phyloP scores from a whole-genome alignment of 2,329 filamentous ascomycete species.

The Biscogniauxia mediterranea region DNA sequence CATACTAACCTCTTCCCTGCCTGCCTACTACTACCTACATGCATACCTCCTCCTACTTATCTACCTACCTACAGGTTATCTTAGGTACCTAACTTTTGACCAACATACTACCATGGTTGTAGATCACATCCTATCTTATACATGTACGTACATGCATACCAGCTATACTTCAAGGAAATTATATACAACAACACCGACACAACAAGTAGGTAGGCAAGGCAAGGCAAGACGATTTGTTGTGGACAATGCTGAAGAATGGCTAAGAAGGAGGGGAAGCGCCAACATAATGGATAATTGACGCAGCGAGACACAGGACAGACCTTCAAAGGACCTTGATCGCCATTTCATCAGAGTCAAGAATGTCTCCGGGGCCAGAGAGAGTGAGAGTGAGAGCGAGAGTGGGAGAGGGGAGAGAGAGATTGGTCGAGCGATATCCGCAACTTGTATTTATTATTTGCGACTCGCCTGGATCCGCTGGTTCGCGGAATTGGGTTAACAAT shows the following conservation, averaged over 20 bases:
- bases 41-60: too few species aligned
- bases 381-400: too few species aligned
- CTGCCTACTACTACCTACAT: too few species aligned
- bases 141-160: background rate
- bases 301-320: background rate
- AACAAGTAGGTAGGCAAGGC: background rate
- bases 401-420: background rate
- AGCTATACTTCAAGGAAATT: too few species aligned
- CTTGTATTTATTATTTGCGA: background rate
- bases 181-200: slow-evolving; percentile 5
- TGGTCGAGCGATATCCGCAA: background rate
- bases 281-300: background rate
- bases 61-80: too few species aligned
- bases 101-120: background rate
- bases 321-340: background rate
- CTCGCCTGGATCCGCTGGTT: background rate
- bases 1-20: too few species aligned
- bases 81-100: background rate
- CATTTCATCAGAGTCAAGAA: background rate
- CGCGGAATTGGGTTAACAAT: background rate
- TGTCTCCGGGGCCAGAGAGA: background rate
- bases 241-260: background rate
- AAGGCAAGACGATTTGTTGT: background rate
- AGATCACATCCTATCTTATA: background rate
- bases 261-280: background rate